Evolutionary conservation across 306 rosid species (phyloP).

Genomic region (Vigna hirtella): DNA sequence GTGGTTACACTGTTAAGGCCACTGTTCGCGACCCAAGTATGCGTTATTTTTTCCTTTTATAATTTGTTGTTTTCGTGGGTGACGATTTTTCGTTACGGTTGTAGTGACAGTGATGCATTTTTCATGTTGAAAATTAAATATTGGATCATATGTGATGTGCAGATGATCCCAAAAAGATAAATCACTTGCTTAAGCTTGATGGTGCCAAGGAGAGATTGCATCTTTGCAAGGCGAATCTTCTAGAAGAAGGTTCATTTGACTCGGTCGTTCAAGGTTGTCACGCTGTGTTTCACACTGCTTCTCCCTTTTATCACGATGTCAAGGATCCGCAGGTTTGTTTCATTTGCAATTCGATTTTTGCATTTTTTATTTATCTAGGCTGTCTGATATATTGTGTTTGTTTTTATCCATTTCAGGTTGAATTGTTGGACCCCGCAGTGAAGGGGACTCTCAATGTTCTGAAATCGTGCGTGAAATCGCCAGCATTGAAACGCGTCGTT

Average conservation of each 20-base stretch:
- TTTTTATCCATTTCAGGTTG: slow-evolving; percentile 36
- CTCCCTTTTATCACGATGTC: slow-evolving; percentile 30
- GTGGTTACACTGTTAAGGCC: slow-evolving; percentile 60
- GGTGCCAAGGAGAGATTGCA: slow-evolving; percentile 62
- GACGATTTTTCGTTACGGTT: background rate
- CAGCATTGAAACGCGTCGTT: slow-evolving; percentile 43
- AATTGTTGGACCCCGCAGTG: slow-evolving; percentile 47
- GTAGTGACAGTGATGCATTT: background rate
- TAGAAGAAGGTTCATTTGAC: slow-evolving; percentile 45
- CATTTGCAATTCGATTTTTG: background rate
- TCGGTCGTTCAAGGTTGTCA: slow-evolving; percentile 51
- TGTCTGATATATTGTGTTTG: background rate
- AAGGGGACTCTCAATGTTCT: slow-evolving; percentile 52
- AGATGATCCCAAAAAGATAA: slow-evolving; percentile 49
- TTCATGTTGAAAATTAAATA: background rate
- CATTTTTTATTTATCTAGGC: background rate
- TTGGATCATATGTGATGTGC: background rate
- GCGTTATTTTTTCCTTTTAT: background rate
- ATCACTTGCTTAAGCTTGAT: slow-evolving; percentile 52
- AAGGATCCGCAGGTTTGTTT: slow-evolving; percentile 54
- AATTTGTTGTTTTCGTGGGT: background rate
- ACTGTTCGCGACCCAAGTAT: slow-evolving; percentile 53
- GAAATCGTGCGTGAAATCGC: slow-evolving; percentile 47
- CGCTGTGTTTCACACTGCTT: slow-evolving; percentile 60
- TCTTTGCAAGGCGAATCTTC: slow-evolving; percentile 51